Evolutionary conservation across 2,329 filamentous ascomycete genomes (phyloP), one percentile per base, ranked within the genome.

Genomic region (Pseudocercospora macadamiae): DNA sequence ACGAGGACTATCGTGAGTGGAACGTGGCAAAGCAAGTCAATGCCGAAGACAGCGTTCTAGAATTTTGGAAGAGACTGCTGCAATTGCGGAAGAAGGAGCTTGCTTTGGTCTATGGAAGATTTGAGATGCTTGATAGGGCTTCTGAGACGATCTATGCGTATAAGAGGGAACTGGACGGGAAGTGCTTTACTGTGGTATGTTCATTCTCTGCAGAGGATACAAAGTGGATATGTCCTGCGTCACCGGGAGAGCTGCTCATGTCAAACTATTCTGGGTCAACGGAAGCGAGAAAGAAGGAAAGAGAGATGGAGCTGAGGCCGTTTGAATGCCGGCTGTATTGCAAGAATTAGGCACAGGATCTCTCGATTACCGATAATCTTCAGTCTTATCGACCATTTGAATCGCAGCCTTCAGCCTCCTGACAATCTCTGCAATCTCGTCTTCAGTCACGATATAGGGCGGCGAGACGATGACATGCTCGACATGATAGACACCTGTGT

Each of bases 21-120:
- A 63, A 63, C 55, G 61, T 51, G 2, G 58, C 47, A 1, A 66
- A 75, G 1, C 84, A 89, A 69, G 68, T 77, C 2, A 69, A 82
- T 54, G 68, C 70, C 2, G 66, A 76, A 7, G 85, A 82, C 5
- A 62, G 62, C 2, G 79, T 86, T 16, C 83, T 87, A 66, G 74
- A 78, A 54, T 87, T 83, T 70, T 91, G 86, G 80, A 80, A 82
- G 18, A 37, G 61, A 37, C 57, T 66, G 59, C 51, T 70, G 9
- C 36, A 51, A 19, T 25, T 70, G 21, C 60, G 68, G 14, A 67
- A 67, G 39, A 36, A 62, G 34, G 45, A 70, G 23, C 54, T 48
- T 0, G 64, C 65, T 21, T 55, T 70, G 18, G 61, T 68, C 4
- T 66, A 70, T 57, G 67, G 68, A 5, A 54, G 45, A 1, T 70